phyloP scores from a whole-genome alignment of 805 yeast genomes.

The Saturnispora bothae region DNA sequence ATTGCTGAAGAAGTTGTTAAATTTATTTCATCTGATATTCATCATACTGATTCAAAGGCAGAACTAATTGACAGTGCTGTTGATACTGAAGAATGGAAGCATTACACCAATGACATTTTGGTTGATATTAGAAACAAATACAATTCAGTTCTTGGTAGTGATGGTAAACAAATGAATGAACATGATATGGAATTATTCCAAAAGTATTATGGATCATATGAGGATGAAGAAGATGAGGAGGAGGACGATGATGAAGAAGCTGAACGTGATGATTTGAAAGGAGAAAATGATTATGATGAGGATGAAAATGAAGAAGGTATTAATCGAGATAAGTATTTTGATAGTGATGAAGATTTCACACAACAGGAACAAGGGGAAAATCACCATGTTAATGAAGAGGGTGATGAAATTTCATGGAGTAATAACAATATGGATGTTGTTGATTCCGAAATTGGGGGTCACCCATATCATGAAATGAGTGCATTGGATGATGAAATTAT shows the following conservation, averaged over 20 bases:
- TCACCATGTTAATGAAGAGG: constrained; percentile 1
- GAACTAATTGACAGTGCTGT: constrained; percentile 38
- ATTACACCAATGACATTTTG: constrained; percentile 71
- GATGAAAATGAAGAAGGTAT: background rate
- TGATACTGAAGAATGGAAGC: constrained; percentile 20
- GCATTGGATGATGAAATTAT: constrained; percentile 39
- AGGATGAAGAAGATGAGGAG: constrained; percentile 17
- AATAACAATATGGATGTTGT: constrained; percentile 10
- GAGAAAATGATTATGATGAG: constrained; percentile 3
- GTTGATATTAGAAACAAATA: constrained; percentile 89
- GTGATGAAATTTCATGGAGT: constrained; percentile 9
- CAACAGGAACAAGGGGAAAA: background rate
- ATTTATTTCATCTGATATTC: constrained; percentile 52
- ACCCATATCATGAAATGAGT: constrained; percentile 27
- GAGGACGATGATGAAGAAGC: constrained; percentile 17
- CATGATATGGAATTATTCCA: constrained; percentile 27
- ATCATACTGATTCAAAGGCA: constrained; percentile 46
- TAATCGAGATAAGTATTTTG: constrained; percentile 1
- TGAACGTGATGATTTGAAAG: constrained; percentile 16
- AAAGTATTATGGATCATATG: constrained; percentile 18
- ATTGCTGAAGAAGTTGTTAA: constrained; percentile 52
- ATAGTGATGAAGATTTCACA: constrained; percentile 6
- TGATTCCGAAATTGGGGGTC: constrained; percentile 25
- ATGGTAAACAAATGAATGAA: constrained; percentile 28
- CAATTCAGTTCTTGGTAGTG: constrained; percentile 76